Percentiles rank a stretch among this genome's conserved stretches.
These are phyloP conservation scores for Taiozyma sp. DNA, from an alignment of 1,139 yeast species.

Conservation along the genomic window DNA sequence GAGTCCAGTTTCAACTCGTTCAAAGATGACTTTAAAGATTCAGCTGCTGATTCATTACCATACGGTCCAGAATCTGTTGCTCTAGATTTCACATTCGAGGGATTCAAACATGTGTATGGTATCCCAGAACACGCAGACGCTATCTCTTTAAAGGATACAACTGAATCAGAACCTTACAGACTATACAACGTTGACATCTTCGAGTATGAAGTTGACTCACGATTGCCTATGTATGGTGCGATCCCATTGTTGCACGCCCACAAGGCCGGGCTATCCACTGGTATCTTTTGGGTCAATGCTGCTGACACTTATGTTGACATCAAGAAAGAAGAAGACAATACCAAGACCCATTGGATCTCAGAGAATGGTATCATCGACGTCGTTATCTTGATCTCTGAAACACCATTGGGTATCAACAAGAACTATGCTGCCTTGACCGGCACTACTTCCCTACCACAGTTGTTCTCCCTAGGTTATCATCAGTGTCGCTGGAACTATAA, in stretches of 20 bases:
- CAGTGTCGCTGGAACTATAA: conserved; percentile 98
- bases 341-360: conserved; percentile 85
- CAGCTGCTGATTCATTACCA: conserved; percentile 55
- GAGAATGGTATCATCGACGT: conserved; percentile 85
- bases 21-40: conserved; percentile 56
- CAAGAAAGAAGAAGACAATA: conserved; percentile 28
- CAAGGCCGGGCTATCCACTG: conserved; percentile 55
- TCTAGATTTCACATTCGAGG: conserved; percentile 63
- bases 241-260: conserved; percentile 83
- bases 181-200: conserved; percentile 90
- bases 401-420: conserved; percentile 55
- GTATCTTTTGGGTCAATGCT: conserved; percentile 86
- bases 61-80: conserved; percentile 92
- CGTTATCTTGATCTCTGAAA: conserved; percentile 58
- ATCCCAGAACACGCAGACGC: conserved; percentile 95
- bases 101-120: conserved; percentile 70
- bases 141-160: conserved; percentile 67
- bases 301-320: conserved; percentile 93
- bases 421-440: conserved; percentile 79
- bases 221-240: conserved; percentile 91
- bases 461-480: conserved; percentile 84
- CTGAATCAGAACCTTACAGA: conserved; percentile 69
- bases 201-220: conserved; percentile 80
- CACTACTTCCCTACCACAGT: conserved; percentile 65
- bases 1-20: conserved; percentile 59